Percentiles rank a stretch among this genome's conserved stretches.
phyloP scores from a whole-genome alignment of 164 flowering plant genomes.

The Litsea cubeba region DNA sequence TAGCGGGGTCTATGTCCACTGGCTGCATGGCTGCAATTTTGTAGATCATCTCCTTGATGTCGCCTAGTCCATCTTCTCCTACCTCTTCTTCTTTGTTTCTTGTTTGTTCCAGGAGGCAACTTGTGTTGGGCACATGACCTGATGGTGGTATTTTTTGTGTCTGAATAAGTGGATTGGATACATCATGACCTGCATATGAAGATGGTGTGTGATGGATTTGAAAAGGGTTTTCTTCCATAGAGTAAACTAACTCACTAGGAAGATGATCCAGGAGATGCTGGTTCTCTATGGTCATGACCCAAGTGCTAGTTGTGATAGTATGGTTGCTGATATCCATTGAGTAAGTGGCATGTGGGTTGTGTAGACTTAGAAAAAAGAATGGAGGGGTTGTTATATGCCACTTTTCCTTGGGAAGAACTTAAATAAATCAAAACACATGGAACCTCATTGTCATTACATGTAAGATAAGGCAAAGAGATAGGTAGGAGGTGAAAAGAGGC shows the following conservation, averaged over 20 bases:
- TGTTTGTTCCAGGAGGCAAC: not conserved
- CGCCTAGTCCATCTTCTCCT: conserved; percentile 59
- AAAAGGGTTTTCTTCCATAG: conserved; percentile 14
- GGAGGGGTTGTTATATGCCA: not conserved
- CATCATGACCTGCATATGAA: not conserved
- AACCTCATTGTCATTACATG: not conserved
- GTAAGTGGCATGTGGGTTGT: conserved; percentile 7
- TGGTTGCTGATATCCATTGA: conserved; percentile 32
- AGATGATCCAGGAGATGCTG: conserved; percentile 25
- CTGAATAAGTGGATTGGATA: not conserved
- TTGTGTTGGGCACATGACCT: not conserved
- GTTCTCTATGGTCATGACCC: conserved; percentile 32
- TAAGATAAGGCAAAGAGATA: conserved; percentile 7
- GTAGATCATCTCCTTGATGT: conserved; percentile 93
- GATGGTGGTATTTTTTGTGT: not conserved
- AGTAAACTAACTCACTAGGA: conserved; percentile 19
- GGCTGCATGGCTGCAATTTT: conserved; percentile 91
- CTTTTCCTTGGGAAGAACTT: conserved; percentile 4
- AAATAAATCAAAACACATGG: conserved; percentile 3
- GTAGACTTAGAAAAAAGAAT: not conserved
- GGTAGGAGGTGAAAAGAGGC: conserved; percentile 1
- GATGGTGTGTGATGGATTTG: conserved; percentile 17
- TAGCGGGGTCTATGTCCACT: conserved; percentile 77
- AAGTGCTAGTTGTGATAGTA: conserved; percentile 19
- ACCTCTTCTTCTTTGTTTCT: conserved; percentile 35